These are phyloP conservation scores for Candida sphagnicola DNA, from an alignment of 805 yeast species.

Conservation along the genomic window DNA sequence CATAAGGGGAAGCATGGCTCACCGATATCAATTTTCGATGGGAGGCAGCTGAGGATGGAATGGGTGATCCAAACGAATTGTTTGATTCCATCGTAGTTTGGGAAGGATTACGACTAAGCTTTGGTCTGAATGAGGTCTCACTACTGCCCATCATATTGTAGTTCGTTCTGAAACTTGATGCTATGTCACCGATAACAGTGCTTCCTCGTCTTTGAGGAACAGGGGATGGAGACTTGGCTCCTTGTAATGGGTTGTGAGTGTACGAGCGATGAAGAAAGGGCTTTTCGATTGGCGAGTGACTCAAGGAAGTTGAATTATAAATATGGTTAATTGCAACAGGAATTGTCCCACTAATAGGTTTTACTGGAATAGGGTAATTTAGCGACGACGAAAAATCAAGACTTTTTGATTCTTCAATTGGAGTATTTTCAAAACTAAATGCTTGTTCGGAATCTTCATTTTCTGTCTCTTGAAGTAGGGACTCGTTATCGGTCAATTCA, in stretches of 20 bases:
- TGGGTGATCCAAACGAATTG: constrained; percentile 15
- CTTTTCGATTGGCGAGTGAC: constrained; percentile 16
- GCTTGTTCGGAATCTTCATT: constrained; percentile 6
- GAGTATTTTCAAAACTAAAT: constrained; percentile 5
- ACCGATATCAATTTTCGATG: constrained; percentile 9
- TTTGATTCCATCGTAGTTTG: constrained; percentile 34
- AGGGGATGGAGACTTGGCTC: constrained; percentile 13
- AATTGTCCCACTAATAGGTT: constrained; percentile 10
- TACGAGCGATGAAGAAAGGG: constrained; percentile 16
- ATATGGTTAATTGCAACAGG: constrained; percentile 12
- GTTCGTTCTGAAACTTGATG: constrained; percentile 2
- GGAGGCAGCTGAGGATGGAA: constrained; percentile 5
- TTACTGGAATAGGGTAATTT: constrained; percentile 1
- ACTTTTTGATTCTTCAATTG: constrained; percentile 2
- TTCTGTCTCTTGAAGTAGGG: constrained; percentile 6
- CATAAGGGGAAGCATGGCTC: constrained; percentile 27
- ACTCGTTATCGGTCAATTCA: constrained; percentile 16
- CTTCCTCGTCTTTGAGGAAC: constrained; percentile 10
- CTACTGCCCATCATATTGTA: background rate
- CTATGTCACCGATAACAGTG: constrained; percentile 2
- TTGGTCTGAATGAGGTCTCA: constrained; percentile 17
- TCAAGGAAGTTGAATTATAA: constrained; percentile 7
- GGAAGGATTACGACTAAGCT: constrained; percentile 28
- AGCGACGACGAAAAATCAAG: background rate
- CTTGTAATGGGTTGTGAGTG: constrained; percentile 14